These are phyloP conservation scores for Cicer judaicum DNA, from an alignment of 306 rosid species.

Conservation along the genomic window DNA sequence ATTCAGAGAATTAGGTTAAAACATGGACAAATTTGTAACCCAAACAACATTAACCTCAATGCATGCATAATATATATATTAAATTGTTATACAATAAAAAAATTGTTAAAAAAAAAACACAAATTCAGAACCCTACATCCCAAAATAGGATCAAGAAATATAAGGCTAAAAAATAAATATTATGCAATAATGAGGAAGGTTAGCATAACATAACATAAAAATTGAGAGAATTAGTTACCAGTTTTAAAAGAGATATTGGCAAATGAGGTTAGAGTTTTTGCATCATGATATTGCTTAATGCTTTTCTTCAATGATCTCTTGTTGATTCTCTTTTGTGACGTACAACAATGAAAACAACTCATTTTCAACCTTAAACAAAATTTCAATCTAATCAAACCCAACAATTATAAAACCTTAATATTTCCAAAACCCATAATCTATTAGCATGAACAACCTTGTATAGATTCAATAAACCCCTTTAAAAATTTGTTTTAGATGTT, in stretches of 20 bases:
- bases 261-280: slow-evolving; percentile 26
- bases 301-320: slow-evolving; percentile 36
- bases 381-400: slow-evolving; percentile 14
- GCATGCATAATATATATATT: neutral
- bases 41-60: neutral
- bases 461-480: neutral
- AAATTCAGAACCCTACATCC: neutral
- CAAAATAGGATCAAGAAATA: neutral
- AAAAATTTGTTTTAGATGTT: slow-evolving; percentile 6
- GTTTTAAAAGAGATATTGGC: slow-evolving; percentile 61
- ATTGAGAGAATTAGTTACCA: slow-evolving; percentile 50
- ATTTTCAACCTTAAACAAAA: slow-evolving; percentile 34
- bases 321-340: slow-evolving; percentile 29
- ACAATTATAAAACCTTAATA: slow-evolving; percentile 5
- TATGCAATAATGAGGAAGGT: slow-evolving; percentile 13
- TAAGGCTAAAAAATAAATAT: neutral
- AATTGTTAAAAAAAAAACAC: neutral
- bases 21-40: no score
- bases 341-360: slow-evolving; percentile 50
- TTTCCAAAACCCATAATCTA: slow-evolving; percentile 23
- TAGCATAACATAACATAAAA: neutral
- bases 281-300: slow-evolving; percentile 36
- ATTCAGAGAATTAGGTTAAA: neutral
- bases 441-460: neutral
- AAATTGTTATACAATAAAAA: slow-evolving; percentile 5